Evolutionary conservation across 345 rosid species (phyloP).

Genomic region (Eutrema japonicum): DNA sequence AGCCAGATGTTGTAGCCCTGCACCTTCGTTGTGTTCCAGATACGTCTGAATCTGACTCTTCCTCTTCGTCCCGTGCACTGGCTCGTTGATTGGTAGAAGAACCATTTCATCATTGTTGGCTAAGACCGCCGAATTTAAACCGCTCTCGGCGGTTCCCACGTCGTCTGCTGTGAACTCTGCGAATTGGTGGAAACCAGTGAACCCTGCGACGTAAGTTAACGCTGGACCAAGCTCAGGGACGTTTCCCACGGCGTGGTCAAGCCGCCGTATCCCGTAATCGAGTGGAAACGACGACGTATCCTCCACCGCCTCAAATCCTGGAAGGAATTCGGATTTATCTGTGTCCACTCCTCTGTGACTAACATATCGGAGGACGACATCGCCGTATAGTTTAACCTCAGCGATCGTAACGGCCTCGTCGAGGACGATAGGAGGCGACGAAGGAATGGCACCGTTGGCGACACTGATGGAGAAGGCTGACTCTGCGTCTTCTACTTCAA

Average conservation of each 20-base stretch:
- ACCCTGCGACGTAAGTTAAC: conserved; percentile 60
- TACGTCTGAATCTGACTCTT: conserved; percentile 96
- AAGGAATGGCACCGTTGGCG: conserved; percentile 66
- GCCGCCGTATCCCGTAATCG: conserved; percentile 74
- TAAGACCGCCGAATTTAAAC: conserved; percentile 75
- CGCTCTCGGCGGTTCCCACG: conserved; percentile 89
- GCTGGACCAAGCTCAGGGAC: conserved; percentile 75
- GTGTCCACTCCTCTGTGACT: conserved; percentile 46
- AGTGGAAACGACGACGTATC: conserved; percentile 60
- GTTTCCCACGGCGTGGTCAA: conserved; percentile 94
- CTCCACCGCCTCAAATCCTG: conserved; percentile 62
- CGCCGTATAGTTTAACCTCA: conserved; percentile 82
- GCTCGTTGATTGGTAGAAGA: conserved; percentile 84
- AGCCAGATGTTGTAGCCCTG: conserved; percentile 88
- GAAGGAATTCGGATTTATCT: conserved; percentile 46
- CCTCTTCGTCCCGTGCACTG: conserved; percentile 86
- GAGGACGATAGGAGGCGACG: conserved; percentile 54
- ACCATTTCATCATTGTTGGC: conserved; percentile 84
- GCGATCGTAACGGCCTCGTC: conserved; percentile 56
- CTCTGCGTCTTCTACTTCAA: conserved; percentile 80
- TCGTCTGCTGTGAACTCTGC: conserved; percentile 95
- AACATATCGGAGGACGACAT: conserved; percentile 83
- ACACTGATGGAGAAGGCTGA: conserved; percentile 65
- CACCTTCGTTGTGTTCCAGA: conserved; percentile 90
- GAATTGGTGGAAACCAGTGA: conserved; percentile 92